Evolutionary conservation across 352 stramenopile species (phyloP), one percentile per base, ranked within the genome.

Genomic region (Globisporangium irregulare): DNA sequence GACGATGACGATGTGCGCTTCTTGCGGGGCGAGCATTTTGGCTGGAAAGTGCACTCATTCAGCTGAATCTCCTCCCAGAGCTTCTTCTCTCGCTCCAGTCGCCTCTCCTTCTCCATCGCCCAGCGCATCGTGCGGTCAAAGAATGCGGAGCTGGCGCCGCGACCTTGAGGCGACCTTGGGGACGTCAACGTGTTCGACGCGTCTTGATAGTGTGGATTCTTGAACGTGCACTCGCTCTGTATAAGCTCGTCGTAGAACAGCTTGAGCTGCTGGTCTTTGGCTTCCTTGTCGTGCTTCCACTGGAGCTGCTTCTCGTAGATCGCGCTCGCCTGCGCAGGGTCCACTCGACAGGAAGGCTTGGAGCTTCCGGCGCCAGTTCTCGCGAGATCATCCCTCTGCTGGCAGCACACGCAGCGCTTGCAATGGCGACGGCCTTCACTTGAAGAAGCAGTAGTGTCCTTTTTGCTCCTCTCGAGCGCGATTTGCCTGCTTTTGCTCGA

Each of bases 301-400:
- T 75, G 72, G 0, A 91, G 24, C 27, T 93, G 85, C 8, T 80
- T 77, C 4, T 80, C 68, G 61, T 87, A 93, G 27, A 93, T 87
- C 18, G 69, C 71, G 5, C 62, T 64, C 7, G 85, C 83, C 18
- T 80, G 63, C 2, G 66, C 59, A 34, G 59, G 9, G 15, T 70
- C 76, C 1, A 85, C 66, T 43, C 56, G 27, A 63, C 50, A 43
- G 43, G 46, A 50, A 66, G 59, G 20, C 56, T 59, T 32, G 34
- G 25, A 9, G 20, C 7, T 36, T 48, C 7, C 20, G 7, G 2
- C 55, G 1, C 6, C 18, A 46, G 18, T 46, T 22, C 10, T 20
- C 29, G 2, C 20, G 14, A 22, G 4, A 50, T 57, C 46, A 12
- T 62, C 55, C 12, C 46, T 67, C 3, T 8, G 32, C 29, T 50